These are phyloP conservation scores for Dioscorea dumetorum DNA, from an alignment of 106 monocot genomes.

Conservation along the genomic window DNA sequence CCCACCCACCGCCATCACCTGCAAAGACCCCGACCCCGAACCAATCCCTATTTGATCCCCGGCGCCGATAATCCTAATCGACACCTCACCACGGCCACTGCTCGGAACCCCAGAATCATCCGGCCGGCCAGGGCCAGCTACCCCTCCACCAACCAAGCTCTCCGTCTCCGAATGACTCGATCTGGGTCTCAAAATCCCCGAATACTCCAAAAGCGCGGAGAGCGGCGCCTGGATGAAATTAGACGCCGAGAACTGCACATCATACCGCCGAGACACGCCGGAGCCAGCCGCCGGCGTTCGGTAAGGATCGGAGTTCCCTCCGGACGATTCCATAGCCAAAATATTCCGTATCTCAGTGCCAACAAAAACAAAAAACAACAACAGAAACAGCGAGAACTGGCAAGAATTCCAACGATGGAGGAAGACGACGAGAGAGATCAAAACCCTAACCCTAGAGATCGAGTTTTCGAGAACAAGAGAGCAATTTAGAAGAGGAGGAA, in stretches of 20 bases:
- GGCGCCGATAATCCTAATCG: constrained; percentile 67
- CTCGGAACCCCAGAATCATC: constrained; percentile 11
- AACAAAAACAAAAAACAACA: too few species aligned
- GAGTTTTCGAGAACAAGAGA: too few species aligned
- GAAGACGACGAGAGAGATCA: too few species aligned
- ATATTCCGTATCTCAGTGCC: too few species aligned
- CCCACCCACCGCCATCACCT: neutral
- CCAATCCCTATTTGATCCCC: constrained; percentile 26
- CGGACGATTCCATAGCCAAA: constrained; percentile 25
- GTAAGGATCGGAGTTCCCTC: constrained; percentile 10
- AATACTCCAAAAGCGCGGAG: constrained; percentile 68
- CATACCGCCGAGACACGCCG: constrained; percentile 36
- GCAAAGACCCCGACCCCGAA: neutral
- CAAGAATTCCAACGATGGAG: too few species aligned
- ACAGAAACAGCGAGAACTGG: too few species aligned
- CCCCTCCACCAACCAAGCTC: constrained; percentile 16
- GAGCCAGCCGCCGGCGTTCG: constrained; percentile 9
- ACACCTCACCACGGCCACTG: constrained; percentile 47
- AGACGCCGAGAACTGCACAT: constrained; percentile 49
- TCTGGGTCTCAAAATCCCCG: constrained; percentile 50
- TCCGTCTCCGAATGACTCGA: constrained; percentile 25
- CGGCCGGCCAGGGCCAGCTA: constrained; percentile 1
- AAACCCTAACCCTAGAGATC: too few species aligned
- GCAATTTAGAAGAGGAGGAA: too few species aligned
- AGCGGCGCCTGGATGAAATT: constrained; percentile 72